Percentiles rank a stretch among this genome's conserved stretches.
These are phyloP conservation scores for Dendrocalamus latiflorus DNA, from an alignment of 202 grass and related monocot genomes.

Conservation along the genomic window DNA sequence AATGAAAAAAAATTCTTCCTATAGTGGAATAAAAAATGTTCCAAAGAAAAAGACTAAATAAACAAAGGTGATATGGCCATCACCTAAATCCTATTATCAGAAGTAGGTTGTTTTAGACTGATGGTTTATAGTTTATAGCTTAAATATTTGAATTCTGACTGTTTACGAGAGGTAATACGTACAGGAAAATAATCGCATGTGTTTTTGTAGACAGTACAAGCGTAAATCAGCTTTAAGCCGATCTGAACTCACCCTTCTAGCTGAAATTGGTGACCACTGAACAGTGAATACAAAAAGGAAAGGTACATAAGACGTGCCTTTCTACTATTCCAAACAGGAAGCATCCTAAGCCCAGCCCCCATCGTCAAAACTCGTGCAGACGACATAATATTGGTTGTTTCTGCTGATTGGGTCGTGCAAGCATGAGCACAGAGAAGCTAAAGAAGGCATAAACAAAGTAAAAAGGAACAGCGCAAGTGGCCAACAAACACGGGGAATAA, in stretches of 20 bases:
- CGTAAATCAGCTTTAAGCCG: too few relatives aligned
- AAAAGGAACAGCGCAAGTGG: conserved; percentile 22
- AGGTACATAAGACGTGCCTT: neutral
- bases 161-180: too few relatives aligned
- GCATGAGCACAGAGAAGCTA: conserved; percentile 9
- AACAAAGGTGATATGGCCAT: conserved; percentile 1
- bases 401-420: conserved; percentile 15
- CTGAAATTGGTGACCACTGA: conserved; percentile 6
- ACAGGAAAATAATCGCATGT: too few relatives aligned
- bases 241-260: neutral
- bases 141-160: too few relatives aligned
- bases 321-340: conserved; percentile 36
- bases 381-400: conserved; percentile 16
- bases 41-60: neutral
- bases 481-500: conserved; percentile 39
- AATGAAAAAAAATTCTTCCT: neutral
- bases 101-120: neutral
- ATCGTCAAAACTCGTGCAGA: conserved; percentile 28
- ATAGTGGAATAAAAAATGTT: neutral
- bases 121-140: too few relatives aligned
- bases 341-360: conserved; percentile 24
- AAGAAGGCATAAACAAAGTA: conserved; percentile 20
- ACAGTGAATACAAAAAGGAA: conserved; percentile 19
- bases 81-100: neutral
- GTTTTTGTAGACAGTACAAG: too few relatives aligned